Evolutionary conservation across 768 basidiomycete genomes (phyloP).

Genomic region (Cystofilobasidium macerans): DNA sequence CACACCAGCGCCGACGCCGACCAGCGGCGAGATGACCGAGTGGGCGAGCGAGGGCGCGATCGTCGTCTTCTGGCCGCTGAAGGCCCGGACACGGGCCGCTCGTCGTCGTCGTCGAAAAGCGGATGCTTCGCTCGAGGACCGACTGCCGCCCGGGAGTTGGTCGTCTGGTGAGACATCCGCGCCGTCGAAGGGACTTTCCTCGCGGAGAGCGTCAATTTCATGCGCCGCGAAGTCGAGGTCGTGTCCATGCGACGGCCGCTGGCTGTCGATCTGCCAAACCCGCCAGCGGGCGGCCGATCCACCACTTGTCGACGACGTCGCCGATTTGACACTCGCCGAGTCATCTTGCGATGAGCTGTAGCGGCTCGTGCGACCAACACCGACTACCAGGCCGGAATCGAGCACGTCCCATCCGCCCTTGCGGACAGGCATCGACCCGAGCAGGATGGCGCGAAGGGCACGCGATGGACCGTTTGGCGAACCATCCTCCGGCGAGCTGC

Average conservation of each 20-base stretch:
- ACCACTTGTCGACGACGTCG: background rate
- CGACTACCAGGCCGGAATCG: constrained; percentile 48
- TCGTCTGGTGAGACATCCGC: too few relatives aligned
- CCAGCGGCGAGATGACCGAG: too few relatives aligned
- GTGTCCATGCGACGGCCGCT: constrained; percentile 1
- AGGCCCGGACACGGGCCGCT: too few relatives aligned
- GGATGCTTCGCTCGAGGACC: too few relatives aligned
- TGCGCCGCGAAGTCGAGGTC: constrained; percentile 5
- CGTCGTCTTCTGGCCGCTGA: too few relatives aligned
- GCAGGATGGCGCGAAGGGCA: constrained; percentile 25
- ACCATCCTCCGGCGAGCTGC: constrained; percentile 3
- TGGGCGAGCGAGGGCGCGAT: too few relatives aligned
- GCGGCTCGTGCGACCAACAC: constrained; percentile 41
- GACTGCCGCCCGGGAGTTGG: too few relatives aligned
- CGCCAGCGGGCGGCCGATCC: constrained; percentile 3
- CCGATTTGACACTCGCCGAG: background rate
- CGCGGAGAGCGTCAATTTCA: background rate
- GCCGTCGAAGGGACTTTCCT: too few relatives aligned
- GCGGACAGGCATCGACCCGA: constrained; percentile 48
- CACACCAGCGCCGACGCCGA: too few relatives aligned
- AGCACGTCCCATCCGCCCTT: constrained; percentile 67
- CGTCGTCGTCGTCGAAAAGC: too few relatives aligned
- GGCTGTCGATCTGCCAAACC: constrained; percentile 20
- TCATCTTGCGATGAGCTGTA: background rate
- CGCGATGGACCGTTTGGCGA: constrained; percentile 17